These are phyloP conservation scores for Penicillium sp. DNA, from an alignment of 2,329 filamentous ascomycete species.

Conservation along the genomic window DNA sequence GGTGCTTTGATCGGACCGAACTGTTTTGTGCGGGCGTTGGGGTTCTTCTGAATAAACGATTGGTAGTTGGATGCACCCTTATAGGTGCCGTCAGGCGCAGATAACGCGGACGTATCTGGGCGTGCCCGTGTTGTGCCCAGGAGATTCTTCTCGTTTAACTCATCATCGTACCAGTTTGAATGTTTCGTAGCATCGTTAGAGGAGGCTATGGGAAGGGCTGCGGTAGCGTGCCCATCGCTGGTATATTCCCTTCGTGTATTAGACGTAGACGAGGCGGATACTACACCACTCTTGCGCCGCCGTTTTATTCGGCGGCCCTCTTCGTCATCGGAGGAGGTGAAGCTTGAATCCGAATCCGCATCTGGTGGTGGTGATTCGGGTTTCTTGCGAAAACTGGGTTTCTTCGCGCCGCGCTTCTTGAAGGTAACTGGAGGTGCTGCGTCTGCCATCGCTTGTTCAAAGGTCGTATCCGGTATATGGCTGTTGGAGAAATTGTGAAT, in stretches of 20 bases:
- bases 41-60: conserved; percentile 80
- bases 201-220: conserved; percentile 64
- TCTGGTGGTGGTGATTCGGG: conserved; percentile 76
- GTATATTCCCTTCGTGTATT: conserved; percentile 48
- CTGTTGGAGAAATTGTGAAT: background rate
- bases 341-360: conserved; percentile 62
- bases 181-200: conserved; percentile 89
- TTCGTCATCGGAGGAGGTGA: conserved; percentile 77
- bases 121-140: conserved; percentile 37
- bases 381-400: conserved; percentile 79
- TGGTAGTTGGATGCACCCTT: conserved; percentile 74
- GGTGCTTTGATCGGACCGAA: conserved; percentile 86
- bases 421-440: conserved; percentile 55
- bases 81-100: conserved; percentile 69
- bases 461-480: background rate
- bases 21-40: conserved; percentile 69
- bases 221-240: conserved; percentile 62
- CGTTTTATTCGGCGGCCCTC: conserved; percentile 78
- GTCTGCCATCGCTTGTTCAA: conserved; percentile 2
- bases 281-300: conserved; percentile 65
- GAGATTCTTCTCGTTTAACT: conserved; percentile 54
- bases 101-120: conserved; percentile 18
- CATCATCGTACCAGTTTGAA: conserved; percentile 86
- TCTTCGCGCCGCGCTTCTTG: conserved; percentile 84
- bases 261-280: conserved; percentile 65